These are phyloP conservation scores for Leishmania lainsoni DNA, from an alignment of 208 protist genomes.

Conservation along the genomic window DNA sequence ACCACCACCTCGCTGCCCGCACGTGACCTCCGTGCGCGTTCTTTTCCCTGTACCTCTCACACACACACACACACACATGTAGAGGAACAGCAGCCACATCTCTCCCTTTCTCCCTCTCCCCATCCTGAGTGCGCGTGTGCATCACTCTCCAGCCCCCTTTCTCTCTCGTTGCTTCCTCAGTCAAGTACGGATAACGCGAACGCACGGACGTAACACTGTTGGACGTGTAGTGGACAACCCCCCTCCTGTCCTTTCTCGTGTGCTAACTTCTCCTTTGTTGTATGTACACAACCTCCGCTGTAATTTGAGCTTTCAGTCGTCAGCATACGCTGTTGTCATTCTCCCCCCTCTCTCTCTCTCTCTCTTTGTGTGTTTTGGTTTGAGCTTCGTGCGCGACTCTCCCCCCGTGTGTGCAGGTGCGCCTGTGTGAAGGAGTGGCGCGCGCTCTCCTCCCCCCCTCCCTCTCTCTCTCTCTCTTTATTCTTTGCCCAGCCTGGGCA, in stretches of 20 bases:
- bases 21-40: not conserved
- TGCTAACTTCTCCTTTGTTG: not conserved
- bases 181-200: not conserved
- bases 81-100: too few relatives aligned
- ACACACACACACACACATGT: not conserved
- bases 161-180: not conserved
- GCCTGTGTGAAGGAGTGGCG: not conserved
- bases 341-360: constrained; percentile 5
- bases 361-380: not conserved
- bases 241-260: not conserved
- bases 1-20: too few relatives aligned
- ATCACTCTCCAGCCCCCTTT: not conserved
- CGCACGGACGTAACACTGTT: not conserved
- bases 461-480: constrained; percentile 8
- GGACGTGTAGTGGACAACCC: not conserved
- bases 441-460: not conserved
- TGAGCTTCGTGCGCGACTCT: constrained; percentile 2
- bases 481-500: not conserved
- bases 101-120: not conserved
- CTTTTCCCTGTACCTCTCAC: not conserved
- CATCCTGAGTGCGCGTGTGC: not conserved
- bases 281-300: too few relatives aligned
- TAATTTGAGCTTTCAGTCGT: too few relatives aligned
- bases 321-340: constrained; percentile 19
- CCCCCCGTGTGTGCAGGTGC: constrained; percentile 7